A percentile compares a stretch with the other conserved stretches of the same genome.
Evolutionary conservation across 129 eudicot species (phyloP).

Genomic region (Sambucus nigra): DNA sequence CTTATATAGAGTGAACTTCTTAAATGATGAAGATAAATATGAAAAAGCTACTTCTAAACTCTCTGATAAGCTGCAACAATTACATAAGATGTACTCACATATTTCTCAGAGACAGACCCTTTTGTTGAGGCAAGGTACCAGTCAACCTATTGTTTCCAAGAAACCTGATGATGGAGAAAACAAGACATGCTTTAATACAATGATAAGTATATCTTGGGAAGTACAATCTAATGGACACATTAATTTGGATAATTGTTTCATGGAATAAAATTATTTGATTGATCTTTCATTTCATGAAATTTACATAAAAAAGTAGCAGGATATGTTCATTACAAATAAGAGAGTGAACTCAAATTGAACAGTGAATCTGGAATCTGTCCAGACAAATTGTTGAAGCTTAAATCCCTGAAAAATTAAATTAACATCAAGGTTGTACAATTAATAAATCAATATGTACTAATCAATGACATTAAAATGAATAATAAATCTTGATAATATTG

Average conservation of each 20-base stretch:
- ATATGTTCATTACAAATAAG: conserved; percentile 41
- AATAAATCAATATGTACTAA: neutral
- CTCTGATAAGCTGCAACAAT: too few relatives aligned
- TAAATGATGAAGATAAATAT: too few relatives aligned
- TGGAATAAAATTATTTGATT: neutral
- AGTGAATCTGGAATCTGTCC: conserved; percentile 56
- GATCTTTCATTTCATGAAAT: neutral
- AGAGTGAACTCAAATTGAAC: conserved; percentile 46
- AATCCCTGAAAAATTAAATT: conserved; percentile 45
- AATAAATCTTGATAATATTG: too few relatives aligned
- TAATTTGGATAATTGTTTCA: neutral
- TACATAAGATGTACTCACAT: conserved; percentile 34
- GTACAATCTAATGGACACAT: neutral
- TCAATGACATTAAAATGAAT: neutral
- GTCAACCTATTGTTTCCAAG: conserved; percentile 70
- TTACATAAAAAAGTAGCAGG: neutral
- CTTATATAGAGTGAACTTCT: too few relatives aligned
- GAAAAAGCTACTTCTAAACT: too few relatives aligned
- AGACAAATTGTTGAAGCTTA: conserved; percentile 71
- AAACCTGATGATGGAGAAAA: conserved; percentile 36
- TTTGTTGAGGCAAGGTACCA: conserved; percentile 48
- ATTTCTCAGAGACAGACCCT: conserved; percentile 29
- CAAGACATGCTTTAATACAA: conserved; percentile 4
- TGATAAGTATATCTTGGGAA: neutral
- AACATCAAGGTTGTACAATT: conserved; percentile 4